A percentile compares a stretch with the other conserved stretches of the same genome.
phyloP scores from a whole-genome alignment of 257 asterid genomes.

The Solanum gracilifrons region DNA sequence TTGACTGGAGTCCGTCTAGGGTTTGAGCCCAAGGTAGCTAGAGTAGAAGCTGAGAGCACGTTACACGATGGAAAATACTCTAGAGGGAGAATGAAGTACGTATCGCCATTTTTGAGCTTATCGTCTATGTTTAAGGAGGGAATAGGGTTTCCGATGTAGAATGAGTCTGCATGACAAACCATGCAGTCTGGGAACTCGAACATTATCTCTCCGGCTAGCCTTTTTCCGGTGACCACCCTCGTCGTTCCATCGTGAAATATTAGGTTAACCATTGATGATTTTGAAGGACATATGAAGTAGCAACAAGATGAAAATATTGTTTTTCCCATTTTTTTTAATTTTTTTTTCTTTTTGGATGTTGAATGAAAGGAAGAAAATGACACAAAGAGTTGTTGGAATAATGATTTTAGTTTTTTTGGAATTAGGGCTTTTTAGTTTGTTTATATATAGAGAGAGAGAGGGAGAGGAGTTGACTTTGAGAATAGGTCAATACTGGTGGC shows the following conservation, averaged over 20 bases:
- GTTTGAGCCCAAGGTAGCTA: constrained; percentile 25
- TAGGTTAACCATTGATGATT: constrained; percentile 23
- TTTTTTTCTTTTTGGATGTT: neutral
- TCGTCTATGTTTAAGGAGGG: constrained; percentile 51
- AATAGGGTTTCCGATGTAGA: constrained; percentile 63
- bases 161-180: constrained; percentile 69
- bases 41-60: constrained; percentile 37
- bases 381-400: neutral
- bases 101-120: constrained; percentile 32
- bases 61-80: constrained; percentile 25
- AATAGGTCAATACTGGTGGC: constrained; percentile 38
- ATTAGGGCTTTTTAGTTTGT: neutral
- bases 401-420: neutral
- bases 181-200: constrained; percentile 63
- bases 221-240: constrained; percentile 25
- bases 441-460: neutral
- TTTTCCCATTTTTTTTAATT: neutral
- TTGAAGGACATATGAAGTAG: neutral
- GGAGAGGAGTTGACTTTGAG: constrained; percentile 3
- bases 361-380: neutral
- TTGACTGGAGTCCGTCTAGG: neutral
- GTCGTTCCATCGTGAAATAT: constrained; percentile 38
- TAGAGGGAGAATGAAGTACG: constrained; percentile 64
- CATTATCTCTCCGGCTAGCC: constrained; percentile 66
- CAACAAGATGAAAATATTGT: neutral